These are phyloP conservation scores for Ceratocystiopsis brevicomis DNA, from an alignment of 2,329 filamentous ascomycete genomes.

Conservation along the genomic window DNA sequence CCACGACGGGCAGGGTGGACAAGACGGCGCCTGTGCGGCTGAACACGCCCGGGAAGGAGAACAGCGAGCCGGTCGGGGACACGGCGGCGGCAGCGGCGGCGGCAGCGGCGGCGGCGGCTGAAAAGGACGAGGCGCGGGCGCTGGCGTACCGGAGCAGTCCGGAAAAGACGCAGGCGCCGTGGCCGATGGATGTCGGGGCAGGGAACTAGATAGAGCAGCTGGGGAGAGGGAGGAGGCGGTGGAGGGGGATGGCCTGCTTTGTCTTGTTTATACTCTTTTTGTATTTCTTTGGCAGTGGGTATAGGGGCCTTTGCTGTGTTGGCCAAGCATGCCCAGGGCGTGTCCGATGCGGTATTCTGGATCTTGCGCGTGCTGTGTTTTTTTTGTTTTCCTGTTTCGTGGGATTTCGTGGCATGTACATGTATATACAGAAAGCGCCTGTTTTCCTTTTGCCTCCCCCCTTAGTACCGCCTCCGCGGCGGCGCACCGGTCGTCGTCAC, in stretches of 20 bases:
- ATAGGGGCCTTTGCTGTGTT: too few relatives aligned
- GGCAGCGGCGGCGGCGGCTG: conserved; percentile 7
- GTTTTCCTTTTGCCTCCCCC: too few relatives aligned
- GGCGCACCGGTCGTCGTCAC: not conserved
- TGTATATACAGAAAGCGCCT: too few relatives aligned
- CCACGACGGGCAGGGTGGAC: not conserved
- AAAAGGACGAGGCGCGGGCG: conserved; percentile 15
- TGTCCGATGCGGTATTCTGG: too few relatives aligned
- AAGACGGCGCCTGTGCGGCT: not conserved
- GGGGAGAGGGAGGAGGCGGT: too few relatives aligned
- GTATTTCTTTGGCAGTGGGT: too few relatives aligned
- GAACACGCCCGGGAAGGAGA: conserved; percentile 9
- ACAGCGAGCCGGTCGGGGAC: conserved; percentile 6
- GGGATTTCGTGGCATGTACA: too few relatives aligned
- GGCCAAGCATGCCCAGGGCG: too few relatives aligned
- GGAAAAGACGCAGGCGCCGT: conserved; percentile 29
- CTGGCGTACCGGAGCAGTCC: conserved; percentile 43
- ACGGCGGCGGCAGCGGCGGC: conserved; percentile 8
- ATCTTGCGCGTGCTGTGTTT: too few relatives aligned
- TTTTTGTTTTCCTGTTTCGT: too few relatives aligned
- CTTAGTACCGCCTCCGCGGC: not conserved
- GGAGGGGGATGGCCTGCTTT: too few relatives aligned
- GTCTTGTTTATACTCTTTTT: not conserved
- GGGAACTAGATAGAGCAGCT: conserved; percentile 1
- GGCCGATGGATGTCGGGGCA: conserved; percentile 14